These are phyloP conservation scores for Metrosideros polymorpha DNA, from an alignment of 441 rosid genomes.

Conservation along the genomic window DNA sequence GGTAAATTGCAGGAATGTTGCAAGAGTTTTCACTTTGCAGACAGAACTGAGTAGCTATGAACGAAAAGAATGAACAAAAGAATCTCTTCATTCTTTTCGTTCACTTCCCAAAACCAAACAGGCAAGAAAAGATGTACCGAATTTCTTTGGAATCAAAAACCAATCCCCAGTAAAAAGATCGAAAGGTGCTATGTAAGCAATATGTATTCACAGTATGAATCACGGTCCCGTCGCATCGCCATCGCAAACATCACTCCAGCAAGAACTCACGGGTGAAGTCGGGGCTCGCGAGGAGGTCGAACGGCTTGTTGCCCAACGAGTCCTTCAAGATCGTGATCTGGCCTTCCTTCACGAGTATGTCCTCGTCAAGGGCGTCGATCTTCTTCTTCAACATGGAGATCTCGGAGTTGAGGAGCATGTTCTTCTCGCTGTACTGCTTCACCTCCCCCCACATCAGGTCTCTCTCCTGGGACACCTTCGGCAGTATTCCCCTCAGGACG, in stretches of 20 bases:
- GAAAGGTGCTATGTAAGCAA: background rate
- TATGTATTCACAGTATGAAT: background rate
- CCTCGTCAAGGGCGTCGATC: conserved; percentile 73
- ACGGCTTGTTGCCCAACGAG: conserved; percentile 40
- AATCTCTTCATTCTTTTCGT: background rate
- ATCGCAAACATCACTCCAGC: conserved; percentile 26
- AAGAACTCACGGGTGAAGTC: conserved; percentile 34
- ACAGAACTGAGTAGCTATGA: background rate
- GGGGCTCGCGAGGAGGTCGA: conserved; percentile 51
- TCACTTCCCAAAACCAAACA: background rate
- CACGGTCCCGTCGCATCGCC: background rate
- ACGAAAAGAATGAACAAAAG: background rate
- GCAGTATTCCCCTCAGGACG: conserved; percentile 37
- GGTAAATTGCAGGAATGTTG: background rate
- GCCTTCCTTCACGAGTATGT: conserved; percentile 81
- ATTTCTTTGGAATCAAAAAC: background rate
- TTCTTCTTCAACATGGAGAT: conserved; percentile 49
- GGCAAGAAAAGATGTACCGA: background rate
- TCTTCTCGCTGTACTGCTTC: conserved; percentile 66
- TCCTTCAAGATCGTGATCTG: conserved; percentile 89
- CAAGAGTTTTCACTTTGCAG: background rate
- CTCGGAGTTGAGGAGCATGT: conserved; percentile 78
- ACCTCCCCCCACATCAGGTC: conserved; percentile 82
- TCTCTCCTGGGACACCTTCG: conserved; percentile 74
- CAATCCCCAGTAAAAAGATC: background rate